These are phyloP conservation scores for Durio zibethinus DNA, from an alignment of 345 rosid genomes.

Conservation along the genomic window DNA sequence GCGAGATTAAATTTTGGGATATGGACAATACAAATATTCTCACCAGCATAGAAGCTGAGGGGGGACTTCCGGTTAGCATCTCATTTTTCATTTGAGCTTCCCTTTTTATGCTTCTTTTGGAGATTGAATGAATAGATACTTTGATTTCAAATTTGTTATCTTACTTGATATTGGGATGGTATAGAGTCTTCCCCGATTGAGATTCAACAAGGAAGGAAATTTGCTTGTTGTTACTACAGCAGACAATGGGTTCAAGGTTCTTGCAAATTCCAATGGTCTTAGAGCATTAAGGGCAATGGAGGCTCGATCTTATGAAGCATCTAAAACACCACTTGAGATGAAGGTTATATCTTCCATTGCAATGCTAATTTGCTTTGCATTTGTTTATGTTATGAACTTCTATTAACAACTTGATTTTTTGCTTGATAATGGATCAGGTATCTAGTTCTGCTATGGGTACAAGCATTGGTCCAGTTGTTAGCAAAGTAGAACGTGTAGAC, in stretches of 20 bases:
- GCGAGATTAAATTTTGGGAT: constrained; percentile 67
- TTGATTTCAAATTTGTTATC: neutral
- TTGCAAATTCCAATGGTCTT: constrained; percentile 58
- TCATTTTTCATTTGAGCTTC: constrained; percentile 7
- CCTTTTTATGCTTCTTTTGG: neutral
- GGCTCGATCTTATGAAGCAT: constrained; percentile 42
- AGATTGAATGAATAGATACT: neutral
- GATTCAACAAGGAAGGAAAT: constrained; percentile 73
- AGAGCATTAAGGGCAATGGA: constrained; percentile 49
- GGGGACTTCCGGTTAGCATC: constrained; percentile 55
- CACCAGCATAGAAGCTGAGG: constrained; percentile 60
- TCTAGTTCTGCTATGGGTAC: constrained; percentile 38
- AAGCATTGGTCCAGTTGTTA: constrained; percentile 37
- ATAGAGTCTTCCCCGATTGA: constrained; percentile 57
- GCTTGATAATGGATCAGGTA: constrained; percentile 28
- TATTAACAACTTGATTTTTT: constrained; percentile 9
- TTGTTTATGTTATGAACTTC: neutral
- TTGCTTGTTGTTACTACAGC: constrained; percentile 62
- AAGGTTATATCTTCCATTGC: constrained; percentile 19
- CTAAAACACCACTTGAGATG: constrained; percentile 35
- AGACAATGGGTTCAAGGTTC: constrained; percentile 58
- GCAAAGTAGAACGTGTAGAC: constrained; percentile 49
- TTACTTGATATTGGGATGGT: constrained; percentile 16
- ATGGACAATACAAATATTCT: constrained; percentile 58
- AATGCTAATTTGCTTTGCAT: neutral